Evolutionary conservation across 2,329 filamentous ascomycete species (phyloP).

Genomic region (Aspergillus versicolor): DNA sequence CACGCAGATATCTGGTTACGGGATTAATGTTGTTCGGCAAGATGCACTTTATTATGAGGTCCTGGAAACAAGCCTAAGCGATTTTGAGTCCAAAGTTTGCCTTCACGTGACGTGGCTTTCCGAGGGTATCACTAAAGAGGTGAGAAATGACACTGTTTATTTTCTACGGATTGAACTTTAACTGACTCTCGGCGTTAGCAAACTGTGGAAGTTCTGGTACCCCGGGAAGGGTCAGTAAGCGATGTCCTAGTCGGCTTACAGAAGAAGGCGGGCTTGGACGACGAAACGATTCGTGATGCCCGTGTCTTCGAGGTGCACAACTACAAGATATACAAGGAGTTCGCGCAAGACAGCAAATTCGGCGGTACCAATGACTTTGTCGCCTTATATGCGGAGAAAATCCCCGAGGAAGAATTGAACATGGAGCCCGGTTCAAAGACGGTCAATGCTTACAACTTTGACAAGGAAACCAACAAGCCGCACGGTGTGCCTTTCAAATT

Average conservation of each 20-base stretch:
- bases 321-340: constrained; percentile 79
- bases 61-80: constrained; percentile 87
- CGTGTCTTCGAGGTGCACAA: constrained; percentile 80
- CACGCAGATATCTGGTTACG: constrained; percentile 69
- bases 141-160: constrained; percentile 38
- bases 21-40: constrained; percentile 64
- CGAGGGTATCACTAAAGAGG: constrained; percentile 89
- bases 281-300: constrained; percentile 71
- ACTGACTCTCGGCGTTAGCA: constrained; percentile 55
- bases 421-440: constrained; percentile 65
- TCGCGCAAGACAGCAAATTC: constrained; percentile 70
- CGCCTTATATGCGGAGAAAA: constrained; percentile 74
- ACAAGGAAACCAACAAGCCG: constrained; percentile 78
- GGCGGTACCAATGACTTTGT: constrained; percentile 83
- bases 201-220: constrained; percentile 75
- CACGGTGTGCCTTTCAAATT: constrained; percentile 94
- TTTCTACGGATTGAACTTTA: neutral
- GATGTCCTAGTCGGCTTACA: constrained; percentile 75
- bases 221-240: constrained; percentile 77
- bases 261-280: constrained; percentile 76
- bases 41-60: constrained; percentile 91
- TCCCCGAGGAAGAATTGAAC: constrained; percentile 67
- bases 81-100: constrained; percentile 88
- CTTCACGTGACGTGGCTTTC: constrained; percentile 81
- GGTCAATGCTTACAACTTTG: constrained; percentile 87